Conservation (phyloP, 208 protist genomes). For the Trypanosoma lewisi region DNA sequence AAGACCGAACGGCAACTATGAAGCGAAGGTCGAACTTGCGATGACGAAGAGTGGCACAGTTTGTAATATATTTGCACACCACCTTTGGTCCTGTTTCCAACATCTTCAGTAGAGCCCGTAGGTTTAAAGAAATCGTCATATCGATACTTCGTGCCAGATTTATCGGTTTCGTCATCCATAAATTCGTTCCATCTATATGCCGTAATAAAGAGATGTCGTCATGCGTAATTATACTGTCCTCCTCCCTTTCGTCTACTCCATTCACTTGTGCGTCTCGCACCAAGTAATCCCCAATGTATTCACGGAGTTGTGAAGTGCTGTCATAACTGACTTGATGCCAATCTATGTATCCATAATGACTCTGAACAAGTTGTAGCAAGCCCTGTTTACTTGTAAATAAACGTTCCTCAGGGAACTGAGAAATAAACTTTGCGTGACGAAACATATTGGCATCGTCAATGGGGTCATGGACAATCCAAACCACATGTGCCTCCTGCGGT, state of each 20-base stretch:
- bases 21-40: constrained; percentile 40
- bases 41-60: constrained; percentile 25
- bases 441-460: constrained; percentile 20
- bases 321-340: constrained; percentile 41
- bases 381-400: constrained; percentile 34
- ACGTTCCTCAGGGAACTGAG: constrained; percentile 30
- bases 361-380: constrained; percentile 25
- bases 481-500: constrained; percentile 39
- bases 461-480: constrained; percentile 40
- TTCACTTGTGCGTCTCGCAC: constrained; percentile 19
- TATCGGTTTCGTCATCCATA: constrained; percentile 35
- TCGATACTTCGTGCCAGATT: constrained; percentile 28
- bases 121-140: constrained; percentile 38
- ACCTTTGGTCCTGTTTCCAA: constrained; percentile 36
- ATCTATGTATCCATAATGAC: constrained; percentile 20
- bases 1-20: constrained; percentile 29
- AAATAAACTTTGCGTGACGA: constrained; percentile 24
- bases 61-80: constrained; percentile 34
- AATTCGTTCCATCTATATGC: constrained; percentile 30
- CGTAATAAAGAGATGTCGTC: constrained; percentile 11
- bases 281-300: constrained; percentile 36
- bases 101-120: constrained; percentile 39
- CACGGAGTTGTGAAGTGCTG: constrained; percentile 26
- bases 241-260: neutral
- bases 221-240: constrained; percentile 4